phyloP scores from a whole-genome alignment of 768 basidiomycete genomes.

The Mycena galopus region DNA sequence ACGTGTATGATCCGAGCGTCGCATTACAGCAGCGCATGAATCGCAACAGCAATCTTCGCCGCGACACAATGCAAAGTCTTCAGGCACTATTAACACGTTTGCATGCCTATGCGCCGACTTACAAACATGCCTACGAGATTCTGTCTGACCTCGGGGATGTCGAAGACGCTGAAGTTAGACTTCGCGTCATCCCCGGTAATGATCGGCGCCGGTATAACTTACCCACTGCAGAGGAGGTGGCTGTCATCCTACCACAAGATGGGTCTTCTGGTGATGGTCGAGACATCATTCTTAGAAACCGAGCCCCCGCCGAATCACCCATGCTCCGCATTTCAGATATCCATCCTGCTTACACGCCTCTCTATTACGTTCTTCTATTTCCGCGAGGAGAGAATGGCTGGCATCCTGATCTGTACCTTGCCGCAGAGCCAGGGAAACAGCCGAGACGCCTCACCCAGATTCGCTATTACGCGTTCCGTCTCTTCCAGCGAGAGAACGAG shows the following conservation, averaged over 20 bases:
- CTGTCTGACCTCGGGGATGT: constrained; percentile 39
- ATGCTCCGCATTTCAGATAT: constrained; percentile 8
- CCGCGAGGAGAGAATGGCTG: constrained; percentile 37
- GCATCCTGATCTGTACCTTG: constrained; percentile 39
- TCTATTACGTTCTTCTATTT: constrained; percentile 9
- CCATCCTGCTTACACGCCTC: constrained; percentile 9
- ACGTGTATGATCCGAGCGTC: not conserved
- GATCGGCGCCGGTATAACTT: not conserved
- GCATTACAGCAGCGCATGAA: constrained; percentile 21
- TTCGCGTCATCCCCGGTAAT: not conserved
- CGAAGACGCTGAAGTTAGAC: not conserved
- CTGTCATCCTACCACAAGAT: not conserved
- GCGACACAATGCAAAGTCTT: constrained; percentile 25
- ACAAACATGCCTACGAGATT: constrained; percentile 41
- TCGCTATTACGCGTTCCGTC: constrained; percentile 1
- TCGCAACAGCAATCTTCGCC: constrained; percentile 32
- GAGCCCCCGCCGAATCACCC: not conserved
- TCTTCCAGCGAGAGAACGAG: constrained; percentile 23
- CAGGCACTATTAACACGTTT: constrained; percentile 15
- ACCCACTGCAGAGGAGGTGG: constrained; percentile 31
- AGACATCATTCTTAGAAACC: constrained; percentile 3
- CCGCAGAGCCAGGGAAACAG: not conserved
- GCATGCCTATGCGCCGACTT: constrained; percentile 32
- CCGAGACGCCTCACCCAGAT: constrained; percentile 21
- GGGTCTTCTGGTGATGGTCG: not conserved